phyloP scores from a whole-genome alignment of 2,329 filamentous ascomycete genomes.

The Phialemonium atrogriseum region DNA sequence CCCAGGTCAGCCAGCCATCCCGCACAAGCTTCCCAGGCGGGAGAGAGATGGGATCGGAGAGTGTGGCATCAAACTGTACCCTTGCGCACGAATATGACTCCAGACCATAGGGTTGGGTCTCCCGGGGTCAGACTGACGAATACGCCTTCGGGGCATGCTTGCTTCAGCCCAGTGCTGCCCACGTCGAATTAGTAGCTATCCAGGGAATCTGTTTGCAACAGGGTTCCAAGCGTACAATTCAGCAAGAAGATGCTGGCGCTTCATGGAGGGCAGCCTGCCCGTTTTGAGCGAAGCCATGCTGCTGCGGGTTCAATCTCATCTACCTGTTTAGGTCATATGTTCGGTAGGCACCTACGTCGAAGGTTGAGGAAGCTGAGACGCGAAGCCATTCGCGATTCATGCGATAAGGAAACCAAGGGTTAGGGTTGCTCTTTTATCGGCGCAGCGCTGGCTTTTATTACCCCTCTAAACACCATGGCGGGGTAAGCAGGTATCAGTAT shows the following conservation, averaged over 20 bases:
- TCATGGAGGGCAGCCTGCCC: constrained; percentile 44
- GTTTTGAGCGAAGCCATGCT: constrained; percentile 37
- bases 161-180: constrained; percentile 68
- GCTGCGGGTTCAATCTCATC: neutral
- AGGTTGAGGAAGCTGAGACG: constrained; percentile 4
- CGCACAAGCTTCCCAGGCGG: too few relatives aligned
- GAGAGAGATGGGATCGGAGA: too few relatives aligned
- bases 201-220: too few relatives aligned
- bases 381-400: constrained; percentile 5
- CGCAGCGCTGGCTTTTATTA: too few relatives aligned
- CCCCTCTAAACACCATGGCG: too few relatives aligned
- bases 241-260: constrained; percentile 67
- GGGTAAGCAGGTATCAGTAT: too few relatives aligned
- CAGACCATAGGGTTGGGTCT: constrained; percentile 76
- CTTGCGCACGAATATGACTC: constrained; percentile 84
- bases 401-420: too few relatives aligned
- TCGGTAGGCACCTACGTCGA: neutral
- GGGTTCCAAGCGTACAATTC: constrained; percentile 72
- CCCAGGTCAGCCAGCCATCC: too few relatives aligned
- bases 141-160: constrained; percentile 75
- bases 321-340: neutral
- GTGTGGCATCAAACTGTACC: too few relatives aligned
- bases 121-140: constrained; percentile 79
- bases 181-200: constrained; percentile 15
- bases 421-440: too few relatives aligned